Percentiles rank a stretch among this genome's conserved stretches.
phyloP scores from a whole-genome alignment of 495 filamentous ascomycete genomes.

The Astrocystis sublimbata region DNA sequence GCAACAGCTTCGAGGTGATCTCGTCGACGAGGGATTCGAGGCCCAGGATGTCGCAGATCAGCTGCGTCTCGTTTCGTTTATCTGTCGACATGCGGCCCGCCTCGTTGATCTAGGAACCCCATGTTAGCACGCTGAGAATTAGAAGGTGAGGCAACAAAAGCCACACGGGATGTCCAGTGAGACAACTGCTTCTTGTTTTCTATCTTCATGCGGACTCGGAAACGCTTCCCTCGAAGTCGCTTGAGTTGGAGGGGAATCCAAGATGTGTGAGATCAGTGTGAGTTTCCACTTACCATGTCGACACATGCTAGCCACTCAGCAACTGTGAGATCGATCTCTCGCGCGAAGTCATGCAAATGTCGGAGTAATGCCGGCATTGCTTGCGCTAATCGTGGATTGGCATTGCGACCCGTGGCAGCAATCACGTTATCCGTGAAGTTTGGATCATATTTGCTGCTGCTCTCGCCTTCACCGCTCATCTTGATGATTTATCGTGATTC shows the following conservation, averaged over 20 bases:
- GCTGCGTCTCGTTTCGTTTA: constrained; percentile 71
- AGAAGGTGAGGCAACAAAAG: not conserved
- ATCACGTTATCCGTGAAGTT: constrained; percentile 70
- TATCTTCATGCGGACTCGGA: not conserved
- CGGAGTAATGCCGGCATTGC: constrained; percentile 56
- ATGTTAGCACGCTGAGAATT: constrained; percentile 11
- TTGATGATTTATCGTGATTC: not conserved
- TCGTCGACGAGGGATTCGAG: constrained; percentile 76
- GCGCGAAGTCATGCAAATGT: constrained; percentile 61
- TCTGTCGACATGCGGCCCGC: constrained; percentile 71
- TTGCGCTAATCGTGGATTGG: constrained; percentile 55
- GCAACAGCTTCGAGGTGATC: constrained; percentile 65
- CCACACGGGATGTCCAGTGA: not conserved
- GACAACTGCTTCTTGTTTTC: not conserved
- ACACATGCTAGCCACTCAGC: constrained; percentile 54
- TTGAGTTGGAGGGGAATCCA: not conserved
- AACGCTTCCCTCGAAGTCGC: not conserved
- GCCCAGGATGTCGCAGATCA: constrained; percentile 71
- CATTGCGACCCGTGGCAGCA: constrained; percentile 68
- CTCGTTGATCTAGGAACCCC: constrained; percentile 61
- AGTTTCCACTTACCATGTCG: constrained; percentile 35
- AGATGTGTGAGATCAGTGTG: not conserved
- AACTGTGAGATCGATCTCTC: constrained; percentile 58
- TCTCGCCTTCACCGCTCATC: constrained; percentile 8
- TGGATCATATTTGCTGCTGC: constrained; percentile 46